Conservation (phyloP, 768 basidiomycete genomes). For the Dacryopinax primogenitus region DNA sequence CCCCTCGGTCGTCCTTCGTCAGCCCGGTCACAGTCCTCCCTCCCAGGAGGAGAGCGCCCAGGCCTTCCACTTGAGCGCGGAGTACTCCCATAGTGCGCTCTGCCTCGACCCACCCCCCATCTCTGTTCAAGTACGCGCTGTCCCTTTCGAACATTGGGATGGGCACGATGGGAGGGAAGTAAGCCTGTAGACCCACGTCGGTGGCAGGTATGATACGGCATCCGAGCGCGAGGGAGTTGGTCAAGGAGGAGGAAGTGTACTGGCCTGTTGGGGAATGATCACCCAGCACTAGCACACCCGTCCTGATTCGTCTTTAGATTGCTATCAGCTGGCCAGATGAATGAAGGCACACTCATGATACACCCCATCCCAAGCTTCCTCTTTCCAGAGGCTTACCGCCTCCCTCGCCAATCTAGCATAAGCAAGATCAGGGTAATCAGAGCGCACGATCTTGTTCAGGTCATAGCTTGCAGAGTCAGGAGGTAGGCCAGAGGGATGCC, state of each 20-base stretch:
- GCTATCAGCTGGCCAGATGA: neutral
- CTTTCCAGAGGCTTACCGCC: conserved; percentile 64
- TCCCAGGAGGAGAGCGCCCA: conserved; percentile 47
- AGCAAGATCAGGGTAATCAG: conserved; percentile 55
- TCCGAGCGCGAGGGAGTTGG: conserved; percentile 51
- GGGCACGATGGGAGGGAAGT: conserved; percentile 37
- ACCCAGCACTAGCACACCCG: conserved; percentile 53
- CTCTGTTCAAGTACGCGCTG: conserved; percentile 55
- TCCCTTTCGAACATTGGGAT: conserved; percentile 18
- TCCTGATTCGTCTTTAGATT: conserved; percentile 34
- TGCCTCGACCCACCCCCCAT: conserved; percentile 79
- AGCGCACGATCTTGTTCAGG: conserved; percentile 45
- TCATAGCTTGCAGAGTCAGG: conserved; percentile 64
- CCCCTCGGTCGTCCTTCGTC: conserved; percentile 28
- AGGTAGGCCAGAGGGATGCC: conserved; percentile 55
- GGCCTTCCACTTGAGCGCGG: conserved; percentile 40
- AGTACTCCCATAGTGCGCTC: conserved; percentile 47
- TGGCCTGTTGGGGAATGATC: conserved; percentile 22
- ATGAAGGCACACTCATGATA: conserved; percentile 62
- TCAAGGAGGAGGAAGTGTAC: conserved; percentile 44
- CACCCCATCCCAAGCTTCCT: conserved; percentile 45
- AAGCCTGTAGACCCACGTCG: conserved; percentile 31
- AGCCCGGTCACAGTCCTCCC: conserved; percentile 48
- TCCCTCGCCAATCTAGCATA: conserved; percentile 61
- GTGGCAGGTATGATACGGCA: conserved; percentile 35